Percentiles rank a stretch among this genome's conserved stretches.
phyloP scores from a whole-genome alignment of 2,329 filamentous ascomycete genomes.

The Aspergillus aculeatus region DNA sequence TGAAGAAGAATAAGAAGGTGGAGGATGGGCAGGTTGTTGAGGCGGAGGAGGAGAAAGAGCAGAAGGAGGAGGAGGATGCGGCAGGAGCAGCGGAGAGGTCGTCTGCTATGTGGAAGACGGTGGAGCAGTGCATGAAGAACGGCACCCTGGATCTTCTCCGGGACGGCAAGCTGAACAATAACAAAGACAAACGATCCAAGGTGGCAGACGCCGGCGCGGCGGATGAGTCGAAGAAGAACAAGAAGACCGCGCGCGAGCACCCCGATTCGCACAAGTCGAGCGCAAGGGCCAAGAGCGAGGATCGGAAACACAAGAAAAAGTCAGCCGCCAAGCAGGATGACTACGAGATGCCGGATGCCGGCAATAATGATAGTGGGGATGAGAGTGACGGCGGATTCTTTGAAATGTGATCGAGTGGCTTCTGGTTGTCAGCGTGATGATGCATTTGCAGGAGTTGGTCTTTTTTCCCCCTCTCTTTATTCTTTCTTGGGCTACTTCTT shows the following conservation, averaged over 20 bases:
- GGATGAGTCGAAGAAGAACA: slow-evolving; percentile 8
- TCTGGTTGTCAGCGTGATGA: neutral
- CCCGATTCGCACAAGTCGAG: slow-evolving; percentile 3
- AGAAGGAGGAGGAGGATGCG: slow-evolving; percentile 21
- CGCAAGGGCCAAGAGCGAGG: slow-evolving; percentile 7
- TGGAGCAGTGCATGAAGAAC: slow-evolving; percentile 47
- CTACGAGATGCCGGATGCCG: slow-evolving; percentile 9
- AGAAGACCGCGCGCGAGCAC: slow-evolving; percentile 7
- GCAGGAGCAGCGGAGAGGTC: slow-evolving; percentile 31
- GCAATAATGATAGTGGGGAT: slow-evolving; percentile 19
- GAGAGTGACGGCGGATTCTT: slow-evolving; percentile 45
- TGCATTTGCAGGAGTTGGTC: slow-evolving; percentile 24
- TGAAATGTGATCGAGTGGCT: slow-evolving; percentile 25
- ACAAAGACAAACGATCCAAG: no score
- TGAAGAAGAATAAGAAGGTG: slow-evolving; percentile 29
- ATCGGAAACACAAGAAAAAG: slow-evolving; percentile 6
- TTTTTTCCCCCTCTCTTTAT: neutral
- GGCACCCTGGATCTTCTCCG: slow-evolving; percentile 44
- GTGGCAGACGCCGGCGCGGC: slow-evolving; percentile 1
- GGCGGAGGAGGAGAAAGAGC: neutral
- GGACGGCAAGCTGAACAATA: slow-evolving; percentile 38
- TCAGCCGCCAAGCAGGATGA: neutral
- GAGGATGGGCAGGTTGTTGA: slow-evolving; percentile 18
- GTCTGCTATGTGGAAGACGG: slow-evolving; percentile 45
- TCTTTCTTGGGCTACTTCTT: slow-evolving; percentile 1